These are phyloP conservation scores for Vaccinium corymbosum DNA, from an alignment of 148 eudicot genomes.

Conservation along the genomic window DNA sequence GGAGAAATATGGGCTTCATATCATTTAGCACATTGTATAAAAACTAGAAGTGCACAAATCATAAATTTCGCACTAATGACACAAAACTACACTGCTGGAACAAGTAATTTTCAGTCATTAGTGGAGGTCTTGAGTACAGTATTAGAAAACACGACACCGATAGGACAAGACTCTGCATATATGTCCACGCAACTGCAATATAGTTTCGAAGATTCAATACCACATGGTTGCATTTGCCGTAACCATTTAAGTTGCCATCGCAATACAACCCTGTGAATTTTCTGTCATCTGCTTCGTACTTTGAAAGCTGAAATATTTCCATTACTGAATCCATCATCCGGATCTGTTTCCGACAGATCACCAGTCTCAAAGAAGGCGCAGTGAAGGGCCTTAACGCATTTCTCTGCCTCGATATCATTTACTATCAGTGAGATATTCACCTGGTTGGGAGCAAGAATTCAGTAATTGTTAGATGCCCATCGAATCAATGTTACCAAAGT, in stretches of 20 bases:
- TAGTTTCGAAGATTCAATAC: background rate
- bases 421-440: conserved; percentile 86
- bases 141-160: background rate
- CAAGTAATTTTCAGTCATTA: background rate
- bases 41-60: background rate
- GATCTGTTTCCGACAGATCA: conserved; percentile 22
- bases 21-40: background rate
- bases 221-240: background rate
- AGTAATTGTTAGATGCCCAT: background rate
- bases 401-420: conserved; percentile 72
- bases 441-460: conserved; percentile 24
- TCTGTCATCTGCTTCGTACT: background rate
- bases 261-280: background rate
- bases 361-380: conserved; percentile 62
- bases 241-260: background rate
- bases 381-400: conserved; percentile 77
- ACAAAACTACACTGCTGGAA: background rate
- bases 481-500: background rate
- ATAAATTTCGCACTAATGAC: background rate
- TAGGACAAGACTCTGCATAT: background rate
- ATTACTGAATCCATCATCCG: conserved; percentile 19
- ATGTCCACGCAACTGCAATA: background rate
- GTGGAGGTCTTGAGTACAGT: background rate
- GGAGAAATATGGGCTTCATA: background rate
- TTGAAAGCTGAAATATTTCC: conserved; percentile 1